Conservation (phyloP, 2,329 filamentous ascomycete genomes). For the Apiospora phragmitis region DNA sequence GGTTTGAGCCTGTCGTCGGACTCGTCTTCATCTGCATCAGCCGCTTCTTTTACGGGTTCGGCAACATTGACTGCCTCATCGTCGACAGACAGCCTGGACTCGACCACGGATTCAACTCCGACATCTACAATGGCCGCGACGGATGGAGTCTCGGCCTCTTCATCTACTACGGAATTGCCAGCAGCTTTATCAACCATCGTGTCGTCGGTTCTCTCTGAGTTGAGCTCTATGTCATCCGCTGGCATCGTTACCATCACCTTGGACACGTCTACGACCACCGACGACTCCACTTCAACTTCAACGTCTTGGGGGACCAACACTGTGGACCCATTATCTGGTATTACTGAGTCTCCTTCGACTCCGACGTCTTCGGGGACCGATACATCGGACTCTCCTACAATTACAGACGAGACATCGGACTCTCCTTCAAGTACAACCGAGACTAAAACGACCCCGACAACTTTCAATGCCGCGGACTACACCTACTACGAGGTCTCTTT, state of each 20-base stretch:
- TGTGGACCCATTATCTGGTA: neutral
- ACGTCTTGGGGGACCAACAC: neutral
- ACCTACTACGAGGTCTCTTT: slow-evolving; percentile 10
- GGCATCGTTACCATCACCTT: neutral
- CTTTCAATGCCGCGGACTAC: slow-evolving; percentile 9
- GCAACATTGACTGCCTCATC: neutral
- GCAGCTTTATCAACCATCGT: neutral
- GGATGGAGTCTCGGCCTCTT: too few relatives aligned
- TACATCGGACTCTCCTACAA: neutral
- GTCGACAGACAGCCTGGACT: neutral
- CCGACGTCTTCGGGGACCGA: too few relatives aligned
- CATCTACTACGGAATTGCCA: neutral
- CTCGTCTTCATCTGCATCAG: neutral
- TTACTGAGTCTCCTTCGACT: neutral
- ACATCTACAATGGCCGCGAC: neutral
- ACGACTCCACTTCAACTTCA: neutral
- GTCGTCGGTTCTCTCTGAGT: neutral
- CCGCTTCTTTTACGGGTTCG: neutral
- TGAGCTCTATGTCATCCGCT: neutral
- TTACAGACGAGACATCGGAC: too few relatives aligned
- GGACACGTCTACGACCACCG: neutral
- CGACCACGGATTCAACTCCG: neutral
- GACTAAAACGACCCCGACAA: neutral
- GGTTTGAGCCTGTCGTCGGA: neutral
- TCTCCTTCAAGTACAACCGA: neutral